phyloP scores from a whole-genome alignment of 164 flowering plant genomes.

The Stephania cephalantha region DNA sequence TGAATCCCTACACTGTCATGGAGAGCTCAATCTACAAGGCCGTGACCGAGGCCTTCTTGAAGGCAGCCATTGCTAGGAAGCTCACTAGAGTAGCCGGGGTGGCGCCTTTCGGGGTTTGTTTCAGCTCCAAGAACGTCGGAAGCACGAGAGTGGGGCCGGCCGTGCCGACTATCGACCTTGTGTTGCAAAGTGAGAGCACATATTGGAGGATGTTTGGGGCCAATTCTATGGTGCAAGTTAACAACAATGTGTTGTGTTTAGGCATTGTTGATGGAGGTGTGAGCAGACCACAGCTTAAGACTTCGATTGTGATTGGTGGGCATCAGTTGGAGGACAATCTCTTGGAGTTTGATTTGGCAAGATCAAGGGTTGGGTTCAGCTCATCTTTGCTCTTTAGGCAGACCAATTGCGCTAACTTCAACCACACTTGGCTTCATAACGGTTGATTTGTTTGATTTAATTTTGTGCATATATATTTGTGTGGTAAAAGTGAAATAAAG shows the following conservation, averaged over 20 bases:
- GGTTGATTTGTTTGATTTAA: too few species aligned
- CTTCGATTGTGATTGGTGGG: constrained; percentile 48
- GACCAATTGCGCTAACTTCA: constrained; percentile 39
- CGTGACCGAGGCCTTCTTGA: constrained; percentile 19
- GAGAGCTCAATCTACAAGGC: constrained; percentile 37
- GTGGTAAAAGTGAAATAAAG: too few species aligned
- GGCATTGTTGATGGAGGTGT: constrained; percentile 52
- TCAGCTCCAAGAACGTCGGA: constrained; percentile 15
- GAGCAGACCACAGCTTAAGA: constrained; percentile 6
- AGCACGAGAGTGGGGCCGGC: constrained; percentile 8
- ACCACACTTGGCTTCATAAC: background rate
- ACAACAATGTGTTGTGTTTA: constrained; percentile 36
- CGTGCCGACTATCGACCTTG: constrained; percentile 38
- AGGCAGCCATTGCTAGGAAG: constrained; percentile 2
- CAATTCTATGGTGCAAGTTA: constrained; percentile 48
- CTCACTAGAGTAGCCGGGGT: constrained; percentile 22
- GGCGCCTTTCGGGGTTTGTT: constrained; percentile 38
- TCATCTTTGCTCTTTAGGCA: constrained; percentile 19
- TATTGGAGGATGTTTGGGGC: constrained; percentile 43
- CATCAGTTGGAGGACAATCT: constrained; percentile 54
- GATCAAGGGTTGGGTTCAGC: constrained; percentile 40
- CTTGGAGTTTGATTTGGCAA: constrained; percentile 44
- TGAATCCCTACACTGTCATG: constrained; percentile 37
- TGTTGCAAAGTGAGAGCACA: constrained; percentile 31
- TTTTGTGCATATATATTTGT: too few species aligned